Evolutionary conservation across 805 yeast species (phyloP).

Genomic region (Yarrowia sp.): DNA sequence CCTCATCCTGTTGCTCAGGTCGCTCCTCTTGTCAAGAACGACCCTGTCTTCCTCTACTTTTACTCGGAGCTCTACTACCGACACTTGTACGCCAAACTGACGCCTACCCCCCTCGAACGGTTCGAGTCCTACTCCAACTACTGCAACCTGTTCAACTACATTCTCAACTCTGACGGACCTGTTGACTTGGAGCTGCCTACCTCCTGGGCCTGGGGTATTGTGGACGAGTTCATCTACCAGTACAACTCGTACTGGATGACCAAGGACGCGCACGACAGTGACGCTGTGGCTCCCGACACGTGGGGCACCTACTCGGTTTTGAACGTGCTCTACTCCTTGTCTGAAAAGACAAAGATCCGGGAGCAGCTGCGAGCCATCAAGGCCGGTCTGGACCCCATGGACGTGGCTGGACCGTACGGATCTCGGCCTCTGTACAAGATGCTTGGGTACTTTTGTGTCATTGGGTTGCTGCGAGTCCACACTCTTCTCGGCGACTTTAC

Average conservation of each 20-base stretch:
- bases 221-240: constrained; percentile 54
- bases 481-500: constrained; percentile 51
- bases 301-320: constrained; percentile 51
- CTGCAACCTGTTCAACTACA: constrained; percentile 48
- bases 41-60: constrained; percentile 46
- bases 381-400: constrained; percentile 36
- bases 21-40: constrained; percentile 46
- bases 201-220: constrained; percentile 53
- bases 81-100: constrained; percentile 47
- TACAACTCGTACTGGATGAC: constrained; percentile 47
- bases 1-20: constrained; percentile 48
- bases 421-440: constrained; percentile 45
- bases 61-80: constrained; percentile 53
- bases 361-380: constrained; percentile 43
- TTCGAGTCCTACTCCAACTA: constrained; percentile 50
- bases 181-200: constrained; percentile 48
- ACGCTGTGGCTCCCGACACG: constrained; percentile 43
- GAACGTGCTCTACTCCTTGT: constrained; percentile 49
- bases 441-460: constrained; percentile 49
- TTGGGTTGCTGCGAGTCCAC: constrained; percentile 51
- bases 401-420: constrained; percentile 47
- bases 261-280: constrained; percentile 40
- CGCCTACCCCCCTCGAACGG: constrained; percentile 47
- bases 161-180: constrained; percentile 47
- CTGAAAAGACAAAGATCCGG: constrained; percentile 43